Evolutionary conservation across 352 stramenopile species (phyloP).

Genomic region (Phytophthora citricola): DNA sequence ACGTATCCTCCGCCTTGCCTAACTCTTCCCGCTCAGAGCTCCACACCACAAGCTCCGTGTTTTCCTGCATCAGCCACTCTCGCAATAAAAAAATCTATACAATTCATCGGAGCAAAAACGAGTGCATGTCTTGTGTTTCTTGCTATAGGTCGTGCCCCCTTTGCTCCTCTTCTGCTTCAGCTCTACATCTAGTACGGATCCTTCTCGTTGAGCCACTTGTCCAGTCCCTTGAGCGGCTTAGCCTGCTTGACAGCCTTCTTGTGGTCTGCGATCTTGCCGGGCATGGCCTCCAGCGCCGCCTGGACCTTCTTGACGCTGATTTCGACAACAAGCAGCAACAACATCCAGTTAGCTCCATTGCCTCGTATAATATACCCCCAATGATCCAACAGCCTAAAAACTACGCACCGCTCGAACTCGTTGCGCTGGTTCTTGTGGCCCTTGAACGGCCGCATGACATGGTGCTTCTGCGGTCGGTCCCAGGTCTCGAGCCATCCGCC

Average conservation of each 20-base stretch:
- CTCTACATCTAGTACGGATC: constrained; percentile 74
- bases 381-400: background rate
- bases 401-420: constrained; percentile 77
- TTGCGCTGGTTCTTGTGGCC: constrained; percentile 83
- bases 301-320: constrained; percentile 87
- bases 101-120: constrained; percentile 16
- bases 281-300: constrained; percentile 81
- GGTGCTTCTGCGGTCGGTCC: constrained; percentile 84
- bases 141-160: background rate
- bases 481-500: constrained; percentile 84
- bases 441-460: constrained; percentile 86
- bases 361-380: no score
- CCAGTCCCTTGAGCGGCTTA: constrained; percentile 87
- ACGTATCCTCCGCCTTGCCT: no score
- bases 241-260: constrained; percentile 84
- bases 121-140: constrained; percentile 13
- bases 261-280: constrained; percentile 86
- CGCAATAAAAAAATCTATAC: background rate
- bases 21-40: background rate
- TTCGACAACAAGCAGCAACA: constrained; percentile 1
- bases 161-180: constrained; percentile 15
- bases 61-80: background rate
- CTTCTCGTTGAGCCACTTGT: constrained; percentile 90
- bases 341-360: constrained; percentile 1
- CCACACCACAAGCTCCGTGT: background rate